Conservation (phyloP, 306 rosid genomes). For the Clitoria ternatea region DNA sequence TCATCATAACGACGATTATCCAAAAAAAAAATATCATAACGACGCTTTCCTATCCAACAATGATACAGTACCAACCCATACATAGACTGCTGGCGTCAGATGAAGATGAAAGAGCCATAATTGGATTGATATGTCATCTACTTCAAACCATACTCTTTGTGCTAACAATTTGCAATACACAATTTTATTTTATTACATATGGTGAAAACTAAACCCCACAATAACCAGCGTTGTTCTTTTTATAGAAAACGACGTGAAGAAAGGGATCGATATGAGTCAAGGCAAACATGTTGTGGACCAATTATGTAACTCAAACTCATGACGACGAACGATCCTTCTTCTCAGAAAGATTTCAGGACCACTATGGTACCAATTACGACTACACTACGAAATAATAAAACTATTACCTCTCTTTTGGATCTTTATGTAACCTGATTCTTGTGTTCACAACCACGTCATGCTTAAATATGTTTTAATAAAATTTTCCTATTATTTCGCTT, state of each 20-base stretch:
- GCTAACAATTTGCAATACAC: too few relatives aligned
- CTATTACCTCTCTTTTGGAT: not conserved
- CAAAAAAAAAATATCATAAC: too few relatives aligned
- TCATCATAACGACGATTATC: too few relatives aligned
- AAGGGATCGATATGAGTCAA: not conserved
- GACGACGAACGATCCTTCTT: not conserved
- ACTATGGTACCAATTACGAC: not conserved
- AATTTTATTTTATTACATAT: not conserved
- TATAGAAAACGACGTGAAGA: not conserved
- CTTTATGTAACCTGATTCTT: not conserved
- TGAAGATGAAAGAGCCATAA: too few relatives aligned
- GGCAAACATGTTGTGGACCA: not conserved
- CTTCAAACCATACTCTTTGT: too few relatives aligned
- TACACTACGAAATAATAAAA: not conserved
- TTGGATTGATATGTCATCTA: too few relatives aligned
- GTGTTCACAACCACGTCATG: not conserved
- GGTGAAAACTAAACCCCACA: not conserved
- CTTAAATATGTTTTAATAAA: not conserved
- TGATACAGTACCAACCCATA: too few relatives aligned
- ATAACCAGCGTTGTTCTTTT: not conserved
- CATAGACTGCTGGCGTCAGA: too few relatives aligned
- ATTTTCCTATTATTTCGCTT: not conserved
- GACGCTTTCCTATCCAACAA: too few relatives aligned
- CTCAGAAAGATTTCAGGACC: not conserved
- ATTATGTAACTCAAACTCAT: not conserved